Evolutionary conservation across 2,329 filamentous ascomycete genomes (phyloP).

Genomic region (Fusarium sp.): DNA sequence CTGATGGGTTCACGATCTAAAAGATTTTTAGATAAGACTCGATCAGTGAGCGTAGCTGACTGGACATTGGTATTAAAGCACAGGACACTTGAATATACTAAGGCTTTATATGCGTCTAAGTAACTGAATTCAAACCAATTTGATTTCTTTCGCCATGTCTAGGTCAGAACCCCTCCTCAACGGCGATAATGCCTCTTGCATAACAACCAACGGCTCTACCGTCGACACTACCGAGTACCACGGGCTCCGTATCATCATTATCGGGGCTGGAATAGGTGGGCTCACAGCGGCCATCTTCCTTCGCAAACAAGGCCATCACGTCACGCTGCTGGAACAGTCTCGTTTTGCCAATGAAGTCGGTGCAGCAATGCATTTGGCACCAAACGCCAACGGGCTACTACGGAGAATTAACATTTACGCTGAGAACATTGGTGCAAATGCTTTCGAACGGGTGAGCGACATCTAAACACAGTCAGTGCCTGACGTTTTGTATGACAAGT

Average conservation of each 20-base stretch:
- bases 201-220: background rate
- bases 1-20: no score
- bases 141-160: no score
- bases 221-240: background rate
- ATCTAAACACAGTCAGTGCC: background rate
- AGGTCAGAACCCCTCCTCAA: no score
- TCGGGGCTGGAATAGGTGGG: slow-evolving; percentile 60
- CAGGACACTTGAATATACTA: no score
- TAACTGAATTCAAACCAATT: no score
- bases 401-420: slow-evolving; percentile 56
- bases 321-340: slow-evolving; percentile 47
- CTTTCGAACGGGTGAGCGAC: background rate
- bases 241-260: slow-evolving; percentile 27
- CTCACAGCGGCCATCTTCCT: slow-evolving; percentile 63
- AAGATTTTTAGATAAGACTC: no score
- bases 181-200: background rate
- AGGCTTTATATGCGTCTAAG: no score
- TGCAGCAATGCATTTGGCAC: slow-evolving; percentile 71
- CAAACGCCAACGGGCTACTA: slow-evolving; percentile 72
- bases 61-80: no score
- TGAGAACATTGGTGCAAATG: slow-evolving; percentile 56
- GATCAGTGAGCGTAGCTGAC: no score
- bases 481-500: no score
- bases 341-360: slow-evolving; percentile 68
- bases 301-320: slow-evolving; percentile 61